Percentiles rank a stretch among this genome's conserved stretches.
Conservation (phyloP, 495 filamentous ascomycete species). For the Oidiodendron maius region DNA sequence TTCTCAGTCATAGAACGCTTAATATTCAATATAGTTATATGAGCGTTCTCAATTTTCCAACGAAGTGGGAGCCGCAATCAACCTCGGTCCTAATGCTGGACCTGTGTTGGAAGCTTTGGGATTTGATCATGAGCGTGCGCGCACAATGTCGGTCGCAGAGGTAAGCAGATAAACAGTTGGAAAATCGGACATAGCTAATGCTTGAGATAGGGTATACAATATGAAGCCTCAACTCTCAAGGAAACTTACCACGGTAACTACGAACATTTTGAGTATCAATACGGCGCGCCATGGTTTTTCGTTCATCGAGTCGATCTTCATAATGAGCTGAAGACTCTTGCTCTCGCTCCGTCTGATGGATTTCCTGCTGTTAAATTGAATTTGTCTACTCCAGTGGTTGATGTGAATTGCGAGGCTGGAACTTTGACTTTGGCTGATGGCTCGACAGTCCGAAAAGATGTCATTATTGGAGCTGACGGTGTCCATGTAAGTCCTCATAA, state of each 20-base stretch:
- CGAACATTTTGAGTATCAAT: slow-evolving; percentile 27
- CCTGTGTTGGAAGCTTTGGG: slow-evolving; percentile 43
- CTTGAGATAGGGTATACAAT: slow-evolving; percentile 25
- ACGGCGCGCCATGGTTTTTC: slow-evolving; percentile 22
- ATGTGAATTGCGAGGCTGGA: too few species aligned
- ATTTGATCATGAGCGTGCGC: slow-evolving; percentile 30
- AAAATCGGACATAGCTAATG: too few species aligned
- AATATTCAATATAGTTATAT: too few species aligned
- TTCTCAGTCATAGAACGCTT: too few species aligned
- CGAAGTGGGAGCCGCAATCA: slow-evolving; percentile 50
- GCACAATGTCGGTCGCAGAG: too few species aligned
- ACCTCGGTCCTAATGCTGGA: slow-evolving; percentile 48
- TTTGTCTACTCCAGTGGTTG: too few species aligned
- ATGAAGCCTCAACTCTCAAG: slow-evolving; percentile 25
- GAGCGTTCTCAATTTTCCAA: slow-evolving; percentile 45
- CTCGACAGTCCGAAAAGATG: slow-evolving; percentile 24
- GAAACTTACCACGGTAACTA: slow-evolving; percentile 17
- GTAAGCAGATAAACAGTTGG: too few species aligned
- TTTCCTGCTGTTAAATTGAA: too few species aligned
- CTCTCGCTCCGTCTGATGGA: too few species aligned
- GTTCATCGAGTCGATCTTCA: slow-evolving; percentile 52
- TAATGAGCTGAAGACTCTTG: slow-evolving; percentile 35
- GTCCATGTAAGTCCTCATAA: too few species aligned
- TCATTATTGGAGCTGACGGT: slow-evolving; percentile 29
- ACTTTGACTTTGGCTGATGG: not conserved